phyloP scores from a whole-genome alignment of 1,284 basidiomycete genomes.

The Cryptococcus jaspeensis region DNA sequence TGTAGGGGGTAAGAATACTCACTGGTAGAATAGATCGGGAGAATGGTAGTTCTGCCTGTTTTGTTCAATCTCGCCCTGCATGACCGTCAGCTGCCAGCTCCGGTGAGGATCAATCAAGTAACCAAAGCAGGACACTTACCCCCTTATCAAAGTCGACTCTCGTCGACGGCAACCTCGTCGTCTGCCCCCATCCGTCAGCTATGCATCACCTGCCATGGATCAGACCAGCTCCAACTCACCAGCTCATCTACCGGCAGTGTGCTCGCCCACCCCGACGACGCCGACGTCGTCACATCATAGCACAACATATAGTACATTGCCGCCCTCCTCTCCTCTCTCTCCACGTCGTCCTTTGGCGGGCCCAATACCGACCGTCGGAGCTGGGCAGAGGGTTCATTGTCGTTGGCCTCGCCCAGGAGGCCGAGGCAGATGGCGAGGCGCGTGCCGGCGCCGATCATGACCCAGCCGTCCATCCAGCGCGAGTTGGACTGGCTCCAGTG shows the following conservation, averaged over 20 bases:
- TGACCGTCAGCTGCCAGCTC: background rate
- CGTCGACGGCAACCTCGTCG: conserved; percentile 25
- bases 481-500: conserved; percentile 30
- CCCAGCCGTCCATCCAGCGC: conserved; percentile 44
- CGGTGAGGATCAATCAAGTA: background rate
- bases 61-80: conserved; percentile 24
- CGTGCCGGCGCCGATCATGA: conserved; percentile 20
- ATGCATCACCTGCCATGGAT: background rate
- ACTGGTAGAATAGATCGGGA: conserved; percentile 35
- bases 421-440: conserved; percentile 34
- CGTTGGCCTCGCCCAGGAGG: conserved; percentile 19
- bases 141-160: conserved; percentile 27
- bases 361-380: conserved; percentile 22
- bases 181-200: conserved; percentile 11
- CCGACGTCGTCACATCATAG: conserved; percentile 22
- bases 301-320: conserved; percentile 27
- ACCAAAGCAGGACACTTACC: conserved; percentile 10
- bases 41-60: conserved; percentile 37
- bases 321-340: conserved; percentile 37
- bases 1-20: conserved; percentile 1
- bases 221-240: conserved; percentile 24
- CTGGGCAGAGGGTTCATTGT: conserved; percentile 1
- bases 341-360: conserved; percentile 26
- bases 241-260: conserved; percentile 34
- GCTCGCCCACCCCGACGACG: conserved; percentile 35